A percentile compares a stretch with the other conserved stretches of the same genome.
phyloP scores from a whole-genome alignment of 768 basidiomycete species.

The Holtermanniella nyarrowii region DNA sequence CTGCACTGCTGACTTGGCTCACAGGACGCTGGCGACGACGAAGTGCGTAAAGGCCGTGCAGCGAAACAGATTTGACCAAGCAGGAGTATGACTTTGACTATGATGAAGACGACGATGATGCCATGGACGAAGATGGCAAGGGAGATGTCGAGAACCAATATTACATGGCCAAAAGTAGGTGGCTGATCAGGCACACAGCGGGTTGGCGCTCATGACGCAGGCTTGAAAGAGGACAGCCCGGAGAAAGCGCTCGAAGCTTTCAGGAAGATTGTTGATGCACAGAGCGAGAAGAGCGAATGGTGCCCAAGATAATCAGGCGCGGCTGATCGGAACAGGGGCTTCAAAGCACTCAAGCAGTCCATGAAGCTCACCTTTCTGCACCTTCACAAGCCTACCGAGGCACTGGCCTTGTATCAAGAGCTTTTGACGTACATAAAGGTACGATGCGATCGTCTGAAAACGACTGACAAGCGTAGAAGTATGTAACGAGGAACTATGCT shows the following conservation, averaged over 20 bases:
- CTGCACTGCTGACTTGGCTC: constrained; percentile 2
- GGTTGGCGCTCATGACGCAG: constrained; percentile 43
- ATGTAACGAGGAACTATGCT: constrained; percentile 49
- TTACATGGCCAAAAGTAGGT: constrained; percentile 88
- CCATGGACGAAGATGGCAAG: constrained; percentile 51
- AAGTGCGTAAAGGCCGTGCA: constrained; percentile 15
- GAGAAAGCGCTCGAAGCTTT: constrained; percentile 88
- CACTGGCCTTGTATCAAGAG: constrained; percentile 71
- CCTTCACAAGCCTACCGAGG: constrained; percentile 69
- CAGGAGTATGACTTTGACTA: constrained; percentile 96
- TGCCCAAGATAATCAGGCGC: constrained; percentile 35
- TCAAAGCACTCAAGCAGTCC: constrained; percentile 95
- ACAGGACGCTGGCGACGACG: constrained; percentile 42
- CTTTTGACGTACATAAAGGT: constrained; percentile 83
- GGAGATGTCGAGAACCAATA: constrained; percentile 97
- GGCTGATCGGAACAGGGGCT: constrained; percentile 57
- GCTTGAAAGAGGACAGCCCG: constrained; percentile 86
- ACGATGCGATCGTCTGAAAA: background rate
- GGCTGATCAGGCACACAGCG: background rate
- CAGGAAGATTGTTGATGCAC: constrained; percentile 74
- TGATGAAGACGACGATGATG: constrained; percentile 70
- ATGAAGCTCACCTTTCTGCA: constrained; percentile 83
- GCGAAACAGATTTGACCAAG: background rate
- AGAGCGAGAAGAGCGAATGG: constrained; percentile 88
- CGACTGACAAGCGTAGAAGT: constrained; percentile 18